Conservation (phyloP, 192 early-diverging fungal species). For the Coemansia sp. region DNA sequence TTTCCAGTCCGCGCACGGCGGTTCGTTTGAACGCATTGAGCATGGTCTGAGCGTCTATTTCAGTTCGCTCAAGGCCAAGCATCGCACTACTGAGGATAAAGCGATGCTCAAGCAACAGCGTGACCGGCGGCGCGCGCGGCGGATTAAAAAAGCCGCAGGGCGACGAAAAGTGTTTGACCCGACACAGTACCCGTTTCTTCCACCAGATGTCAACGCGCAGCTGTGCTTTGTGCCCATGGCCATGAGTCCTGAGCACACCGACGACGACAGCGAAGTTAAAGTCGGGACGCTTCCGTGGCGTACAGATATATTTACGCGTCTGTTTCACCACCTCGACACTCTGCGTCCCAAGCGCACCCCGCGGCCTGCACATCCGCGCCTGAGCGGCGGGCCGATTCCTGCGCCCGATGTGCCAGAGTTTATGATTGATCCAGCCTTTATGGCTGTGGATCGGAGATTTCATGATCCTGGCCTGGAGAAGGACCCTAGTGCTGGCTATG, state of each 20-base stretch:
- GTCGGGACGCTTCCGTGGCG: constrained; percentile 51
- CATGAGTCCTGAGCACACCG: constrained; percentile 53
- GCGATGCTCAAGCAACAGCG: constrained; percentile 55
- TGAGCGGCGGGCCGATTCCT: constrained; percentile 24
- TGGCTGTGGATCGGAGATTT: constrained; percentile 25
- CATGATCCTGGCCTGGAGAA: constrained; percentile 15
- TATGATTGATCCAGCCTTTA: constrained; percentile 36
- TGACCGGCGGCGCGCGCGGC: constrained; percentile 36
- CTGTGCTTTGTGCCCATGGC: constrained; percentile 40
- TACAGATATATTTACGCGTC: constrained; percentile 20
- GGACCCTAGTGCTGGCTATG: neutral
- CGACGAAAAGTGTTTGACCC: constrained; percentile 43
- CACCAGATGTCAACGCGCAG: constrained; percentile 27
- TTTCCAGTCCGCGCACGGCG: constrained; percentile 28
- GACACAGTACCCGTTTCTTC: constrained; percentile 44
- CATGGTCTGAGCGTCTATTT: constrained; percentile 54
- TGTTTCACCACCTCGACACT: constrained; percentile 47
- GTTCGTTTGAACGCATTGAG: constrained; percentile 45
- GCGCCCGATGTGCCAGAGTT: constrained; percentile 34
- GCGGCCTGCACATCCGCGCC: constrained; percentile 28
- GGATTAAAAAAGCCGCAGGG: constrained; percentile 40
- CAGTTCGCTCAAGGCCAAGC: constrained; percentile 53
- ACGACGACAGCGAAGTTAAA: constrained; percentile 50
- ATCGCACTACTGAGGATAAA: constrained; percentile 51
- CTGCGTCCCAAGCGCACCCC: constrained; percentile 51